Evolutionary conservation across 164 flowering plant species (phyloP).

Genomic region (Vitis rupestris): DNA sequence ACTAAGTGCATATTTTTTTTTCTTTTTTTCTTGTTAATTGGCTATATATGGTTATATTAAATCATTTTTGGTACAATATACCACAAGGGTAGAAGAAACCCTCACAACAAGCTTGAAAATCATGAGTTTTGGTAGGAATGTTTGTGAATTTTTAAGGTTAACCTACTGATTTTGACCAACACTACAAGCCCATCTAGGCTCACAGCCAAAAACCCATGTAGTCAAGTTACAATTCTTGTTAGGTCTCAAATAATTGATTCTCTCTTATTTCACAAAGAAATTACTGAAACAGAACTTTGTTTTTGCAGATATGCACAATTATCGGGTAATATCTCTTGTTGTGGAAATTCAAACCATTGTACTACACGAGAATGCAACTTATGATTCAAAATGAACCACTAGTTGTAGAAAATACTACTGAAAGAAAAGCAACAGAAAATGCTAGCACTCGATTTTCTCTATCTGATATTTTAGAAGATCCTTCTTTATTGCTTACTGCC

Average conservation of each 20-base stretch:
- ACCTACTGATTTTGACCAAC: conserved; percentile 24
- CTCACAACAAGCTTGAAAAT: conserved; percentile 55
- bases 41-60: too few species aligned
- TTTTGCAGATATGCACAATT: conserved; percentile 42
- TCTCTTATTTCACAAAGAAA: conserved; percentile 12
- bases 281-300: too few species aligned
- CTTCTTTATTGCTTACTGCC: too few species aligned
- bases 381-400: not conserved
- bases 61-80: too few species aligned
- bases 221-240: conserved; percentile 61
- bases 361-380: not conserved
- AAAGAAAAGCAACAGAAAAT: too few species aligned
- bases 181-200: conserved; percentile 22
- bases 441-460: too few species aligned
- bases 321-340: conserved; percentile 41
- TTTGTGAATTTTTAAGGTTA: conserved; percentile 30
- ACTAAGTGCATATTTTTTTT: too few species aligned
- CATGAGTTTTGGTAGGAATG: conserved; percentile 37
- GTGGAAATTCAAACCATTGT: conserved; percentile 11
- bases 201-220: conserved; percentile 59
- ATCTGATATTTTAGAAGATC: too few species aligned
- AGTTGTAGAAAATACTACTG: not conserved
- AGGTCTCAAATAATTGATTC: conserved; percentile 31
- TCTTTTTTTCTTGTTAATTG: too few species aligned
- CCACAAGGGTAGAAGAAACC: conserved; percentile 63